Conservation (phyloP, 768 basidiomycete species). For the Tremella mesenterica region DNA sequence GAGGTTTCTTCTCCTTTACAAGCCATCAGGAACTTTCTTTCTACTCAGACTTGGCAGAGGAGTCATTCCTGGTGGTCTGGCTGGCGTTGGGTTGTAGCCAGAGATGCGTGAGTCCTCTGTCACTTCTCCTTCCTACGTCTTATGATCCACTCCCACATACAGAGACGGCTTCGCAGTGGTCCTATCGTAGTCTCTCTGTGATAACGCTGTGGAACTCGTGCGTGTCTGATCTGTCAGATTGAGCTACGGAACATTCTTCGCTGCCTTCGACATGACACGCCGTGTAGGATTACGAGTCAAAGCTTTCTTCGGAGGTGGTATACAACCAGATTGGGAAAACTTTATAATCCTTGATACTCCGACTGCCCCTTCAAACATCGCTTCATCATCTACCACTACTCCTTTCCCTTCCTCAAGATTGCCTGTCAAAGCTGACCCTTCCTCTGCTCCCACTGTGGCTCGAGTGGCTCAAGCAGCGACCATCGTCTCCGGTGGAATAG, state of each 20-base stretch:
- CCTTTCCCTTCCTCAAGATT: conserved; percentile 2
- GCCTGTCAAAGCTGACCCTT: not conserved
- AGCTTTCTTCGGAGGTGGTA: conserved; percentile 28
- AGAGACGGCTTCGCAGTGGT: not conserved
- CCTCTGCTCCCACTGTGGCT: conserved; percentile 25
- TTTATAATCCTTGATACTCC: conserved; percentile 7
- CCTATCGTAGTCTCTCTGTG: not conserved
- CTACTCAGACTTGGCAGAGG: conserved; percentile 29
- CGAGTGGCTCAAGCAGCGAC: conserved; percentile 38
- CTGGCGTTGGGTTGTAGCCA: conserved; percentile 34
- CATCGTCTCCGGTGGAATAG: conserved; percentile 38
- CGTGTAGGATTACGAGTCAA: conserved; percentile 35
- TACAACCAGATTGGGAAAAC: conserved; percentile 18
- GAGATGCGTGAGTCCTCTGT: conserved; percentile 32
- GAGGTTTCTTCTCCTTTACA: conserved; percentile 19
- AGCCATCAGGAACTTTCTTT: conserved; percentile 25
- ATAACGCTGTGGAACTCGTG: not conserved
- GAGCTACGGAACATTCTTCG: conserved; percentile 40
- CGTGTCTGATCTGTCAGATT: conserved; percentile 13
- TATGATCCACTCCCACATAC: not conserved
- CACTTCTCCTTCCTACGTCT: no score
- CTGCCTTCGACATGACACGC: conserved; percentile 39
- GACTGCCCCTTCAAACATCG: not conserved
- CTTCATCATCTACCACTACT: not conserved
- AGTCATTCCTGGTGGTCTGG: conserved; percentile 39